Base-by-base conservation (phyloP, 305 asterid genomes). In the Striga hermonthica region DNA sequence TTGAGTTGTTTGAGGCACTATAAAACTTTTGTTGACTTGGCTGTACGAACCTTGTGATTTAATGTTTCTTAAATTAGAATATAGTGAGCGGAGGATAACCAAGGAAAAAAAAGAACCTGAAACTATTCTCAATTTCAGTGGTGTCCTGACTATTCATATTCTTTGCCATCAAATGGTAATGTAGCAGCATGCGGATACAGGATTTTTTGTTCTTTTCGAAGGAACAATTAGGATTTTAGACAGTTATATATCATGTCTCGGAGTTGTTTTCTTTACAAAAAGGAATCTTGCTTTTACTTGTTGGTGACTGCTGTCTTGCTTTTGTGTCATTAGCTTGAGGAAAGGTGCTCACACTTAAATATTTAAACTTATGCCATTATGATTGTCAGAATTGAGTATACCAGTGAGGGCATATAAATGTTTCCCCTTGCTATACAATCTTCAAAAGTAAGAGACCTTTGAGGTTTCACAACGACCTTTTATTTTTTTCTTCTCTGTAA, bases 181-280 rank as follows among this genome's bases (percentile, higher is more conserved):
- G 60, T 34, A 69, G 62, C 68, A 58, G 71, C 62, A 41, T 47
- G 34, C 58, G 57, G 58, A 69, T 60, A 61, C 53, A 65, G 61
- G 48, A 44, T 22, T 44, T 36, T 60, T 62, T 57, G 40, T 60
- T 47, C 5, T 44, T 35, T 52, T 54, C 36, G 10, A 64, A 50
- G 47, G 15, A 40, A 64, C 43, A 63, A 57, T 9, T 28, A 47
- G 31, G 66, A 63, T 54, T 70, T 37, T 65, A 36, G 57, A 47
- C 43, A 66, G 50, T 5, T 35, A 53, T 65, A 57, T 67, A 66
- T 55, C 65, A 66, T 63, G 48, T 62, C 57, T 77, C 78, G 44
- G 69, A 22, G 69, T 81, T 75, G 65, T 82, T 79, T 86, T 81
- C 75, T 80, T 81, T 75, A 64, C 89, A 22, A 75, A 70, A 53